Conservation (phyloP, 345 rosid species). For the Cardamine chenopodiifolia region DNA sequence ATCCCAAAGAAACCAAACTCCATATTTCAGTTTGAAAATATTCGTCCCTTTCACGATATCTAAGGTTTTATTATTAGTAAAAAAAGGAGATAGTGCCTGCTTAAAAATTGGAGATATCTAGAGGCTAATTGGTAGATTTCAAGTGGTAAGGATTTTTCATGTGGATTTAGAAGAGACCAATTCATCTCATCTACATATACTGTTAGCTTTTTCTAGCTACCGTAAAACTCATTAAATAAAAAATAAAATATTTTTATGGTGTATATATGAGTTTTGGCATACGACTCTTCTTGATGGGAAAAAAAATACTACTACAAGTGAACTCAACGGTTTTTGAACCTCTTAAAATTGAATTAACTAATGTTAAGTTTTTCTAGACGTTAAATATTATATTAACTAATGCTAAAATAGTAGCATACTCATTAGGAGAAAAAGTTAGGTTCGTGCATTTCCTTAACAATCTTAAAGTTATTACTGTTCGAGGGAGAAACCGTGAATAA, state of each 20-base stretch:
- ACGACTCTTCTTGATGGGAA: neutral
- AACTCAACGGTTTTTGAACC: neutral
- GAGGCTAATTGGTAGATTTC: neutral
- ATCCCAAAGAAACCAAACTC: neutral
- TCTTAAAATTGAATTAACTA: neutral
- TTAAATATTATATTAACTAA: neutral
- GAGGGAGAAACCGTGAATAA: neutral
- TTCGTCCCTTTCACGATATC: neutral
- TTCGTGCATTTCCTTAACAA: neutral
- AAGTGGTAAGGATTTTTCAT: neutral
- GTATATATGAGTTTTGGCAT: neutral
- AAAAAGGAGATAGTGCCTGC: neutral
- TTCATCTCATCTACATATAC: neutral
- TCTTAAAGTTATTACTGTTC: neutral
- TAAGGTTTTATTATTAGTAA: neutral
- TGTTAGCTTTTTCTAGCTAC: neutral
- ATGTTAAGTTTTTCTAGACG: neutral
- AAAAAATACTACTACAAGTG: neutral
- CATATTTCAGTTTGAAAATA: neutral
- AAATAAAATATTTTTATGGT: neutral
- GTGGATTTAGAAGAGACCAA: neutral
- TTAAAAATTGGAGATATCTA: neutral
- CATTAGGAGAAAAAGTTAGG: neutral
- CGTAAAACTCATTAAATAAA: neutral
- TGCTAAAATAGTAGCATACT: neutral